Base-by-base conservation (phyloP, 768 basidiomycete species). In the Hirschioporus abietinus region DNA sequence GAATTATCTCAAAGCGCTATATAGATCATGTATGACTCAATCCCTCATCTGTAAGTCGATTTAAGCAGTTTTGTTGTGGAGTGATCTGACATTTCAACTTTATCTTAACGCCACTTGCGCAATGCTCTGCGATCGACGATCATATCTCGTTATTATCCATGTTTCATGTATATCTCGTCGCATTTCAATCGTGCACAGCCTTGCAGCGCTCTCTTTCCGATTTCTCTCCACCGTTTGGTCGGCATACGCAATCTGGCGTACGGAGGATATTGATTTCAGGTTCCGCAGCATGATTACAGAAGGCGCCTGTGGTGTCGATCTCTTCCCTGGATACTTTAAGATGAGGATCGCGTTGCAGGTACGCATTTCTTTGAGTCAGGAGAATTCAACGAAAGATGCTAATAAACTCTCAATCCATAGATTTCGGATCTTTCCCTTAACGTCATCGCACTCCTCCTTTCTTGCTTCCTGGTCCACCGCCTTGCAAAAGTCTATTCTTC, bases 11-110 rank as follows among this genome's bases (percentile, higher is more conserved):
- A 24, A 25, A 27, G 65, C 66, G 61, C 68, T 64, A 30, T 58
- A 8, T 30, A 86, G 85, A 75, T 86, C 58, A 66, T 84, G 62
- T 80, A 78, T 64, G 84, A 86, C 70, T 84, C 83, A 0, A 77
- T 83, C 42, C 85, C 85, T 7, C 83, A 85, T 69, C 75, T 86
- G 58, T 79, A 78, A 1, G 82, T 71, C 42, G 12, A 12, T 52
- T 15, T 15, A 15, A 15, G 15, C 20, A 3, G 30, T 52, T 1
- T 15, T 10, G 12, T 20, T 52, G 42, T 52, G 42, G 42, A 52
- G 42, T 20, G 42, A 12, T 52, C 42, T 52, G 42, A 52, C 20
- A 52, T 6, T 52, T 52, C 20, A 15, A 12, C 42, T 52, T 52
- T 52, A 52, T 52, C 42, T 52, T 52, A 63, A 65, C 69, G n/a